Evolutionary conservation across 2,329 filamentous ascomycete species (phyloP).

Genomic region (Neofusicoccum ribis): DNA sequence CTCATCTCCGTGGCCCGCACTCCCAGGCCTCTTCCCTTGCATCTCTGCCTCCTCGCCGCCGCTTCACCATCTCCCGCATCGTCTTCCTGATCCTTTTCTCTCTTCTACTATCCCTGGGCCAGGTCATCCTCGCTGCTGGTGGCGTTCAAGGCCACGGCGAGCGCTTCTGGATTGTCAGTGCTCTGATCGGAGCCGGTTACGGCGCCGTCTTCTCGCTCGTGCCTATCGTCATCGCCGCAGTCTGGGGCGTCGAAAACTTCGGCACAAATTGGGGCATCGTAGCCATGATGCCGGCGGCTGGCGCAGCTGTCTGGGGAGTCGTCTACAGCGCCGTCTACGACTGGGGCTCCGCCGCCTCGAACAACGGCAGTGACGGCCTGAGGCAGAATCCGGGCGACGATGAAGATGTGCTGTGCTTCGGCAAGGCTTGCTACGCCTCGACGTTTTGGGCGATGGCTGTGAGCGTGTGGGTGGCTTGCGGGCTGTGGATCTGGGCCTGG

Average conservation of each 20-base stretch:
- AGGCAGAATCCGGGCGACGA: conserved; percentile 55
- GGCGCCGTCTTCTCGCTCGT: conserved; percentile 87
- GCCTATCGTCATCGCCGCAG: conserved; percentile 91
- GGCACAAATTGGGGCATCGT: conserved; percentile 97
- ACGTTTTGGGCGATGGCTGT: conserved; percentile 85
- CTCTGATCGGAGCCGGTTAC: conserved; percentile 85
- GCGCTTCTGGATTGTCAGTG: conserved; percentile 83
- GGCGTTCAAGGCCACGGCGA: conserved; percentile 70
- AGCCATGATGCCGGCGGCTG: conserved; percentile 84
- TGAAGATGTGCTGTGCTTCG: conserved; percentile 71
- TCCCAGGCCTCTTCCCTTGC: conserved; percentile 44
- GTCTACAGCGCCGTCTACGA: conserved; percentile 85
- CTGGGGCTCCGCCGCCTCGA: conserved; percentile 1
- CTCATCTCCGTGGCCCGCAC: conserved; percentile 51
- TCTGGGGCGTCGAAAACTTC: conserved; percentile 98
- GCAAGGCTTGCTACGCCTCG: conserved; percentile 73
- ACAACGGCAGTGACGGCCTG: neutral
- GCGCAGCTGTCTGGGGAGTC: conserved; percentile 85
- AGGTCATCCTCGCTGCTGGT: conserved; percentile 76
- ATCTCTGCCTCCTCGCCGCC: conserved; percentile 33
- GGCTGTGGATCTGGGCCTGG: conserved; percentile 74
- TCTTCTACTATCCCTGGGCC: conserved; percentile 69
- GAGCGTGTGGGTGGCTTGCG: conserved; percentile 76
- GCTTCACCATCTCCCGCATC: conserved; percentile 72
- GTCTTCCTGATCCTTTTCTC: conserved; percentile 76